These are phyloP conservation scores for Colletotrichum sp. DNA, from an alignment of 2,329 filamentous ascomycete genomes.

Conservation along the genomic window DNA sequence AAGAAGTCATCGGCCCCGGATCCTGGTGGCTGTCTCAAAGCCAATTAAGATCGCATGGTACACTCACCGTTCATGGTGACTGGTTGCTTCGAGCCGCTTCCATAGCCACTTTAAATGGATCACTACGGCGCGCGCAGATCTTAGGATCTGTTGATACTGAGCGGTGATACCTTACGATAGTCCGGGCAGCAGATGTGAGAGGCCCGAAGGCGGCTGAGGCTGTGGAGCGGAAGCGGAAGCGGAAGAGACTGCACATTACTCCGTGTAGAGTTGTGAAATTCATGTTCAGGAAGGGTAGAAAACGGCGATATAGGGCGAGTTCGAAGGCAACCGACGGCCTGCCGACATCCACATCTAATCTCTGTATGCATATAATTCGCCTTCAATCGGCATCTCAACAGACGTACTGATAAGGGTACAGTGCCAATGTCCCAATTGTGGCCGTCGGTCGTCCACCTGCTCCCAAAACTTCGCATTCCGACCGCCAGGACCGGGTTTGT, in stretches of 20 bases:
- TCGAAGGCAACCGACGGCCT: background rate
- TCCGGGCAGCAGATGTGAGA: background rate
- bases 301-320: background rate
- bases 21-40: background rate
- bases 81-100: background rate
- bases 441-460: background rate
- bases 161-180: background rate
- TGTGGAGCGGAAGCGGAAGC: background rate
- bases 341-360: background rate
- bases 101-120: background rate
- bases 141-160: background rate
- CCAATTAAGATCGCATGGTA: background rate
- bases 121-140: background rate
- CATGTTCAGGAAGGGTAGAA: background rate
- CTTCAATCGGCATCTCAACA: background rate
- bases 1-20: background rate
- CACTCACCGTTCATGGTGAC: background rate
- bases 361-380: background rate
- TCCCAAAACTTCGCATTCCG: background rate
- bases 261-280: background rate
- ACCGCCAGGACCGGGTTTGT: background rate
- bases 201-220: background rate
- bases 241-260: background rate
- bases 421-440: background rate
- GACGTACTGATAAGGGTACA: background rate